Base-by-base conservation (phyloP, 495 filamentous ascomycete genomes). In the Aspergillus steynii region DNA sequence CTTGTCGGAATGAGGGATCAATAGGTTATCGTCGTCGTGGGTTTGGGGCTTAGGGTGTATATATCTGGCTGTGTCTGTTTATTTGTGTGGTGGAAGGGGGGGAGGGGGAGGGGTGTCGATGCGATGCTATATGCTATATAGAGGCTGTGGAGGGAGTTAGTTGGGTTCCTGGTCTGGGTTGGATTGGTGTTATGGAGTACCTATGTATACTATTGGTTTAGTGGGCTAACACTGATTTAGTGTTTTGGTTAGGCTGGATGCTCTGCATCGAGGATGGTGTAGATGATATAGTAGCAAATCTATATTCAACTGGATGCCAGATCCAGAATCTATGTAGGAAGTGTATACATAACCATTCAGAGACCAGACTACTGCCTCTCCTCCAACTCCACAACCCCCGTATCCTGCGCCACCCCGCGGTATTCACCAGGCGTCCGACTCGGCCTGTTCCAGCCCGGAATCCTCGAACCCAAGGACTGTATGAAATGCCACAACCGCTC, bases 1-100 rank as follows among this genome's bases (percentile, higher is more conserved):
- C 86, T 97, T 50, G 92, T 97, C 68, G 92, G 94, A 8, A 81
- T 90, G 67, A 84, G 91, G 62, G 90, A 94, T 53, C 20, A 57
- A 20, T 61, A 58, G 50, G 10, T 29, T 55, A 10, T 20, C 2
- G 53, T 25, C 51, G 9, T 58, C 50, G n/a, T 46, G 3, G 46
- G 9, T 54, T 26, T 53, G n/a, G 0, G 14, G 29, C 50, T 42
- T 61, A 53, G 5, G 34, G 34, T 37, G 8, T 37, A 37, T 37
- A 37, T 37, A 37, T 37, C 5, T 37, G 34, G 5, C 2, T 5
- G 10, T 37, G 20, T 20, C 20, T 20, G 20, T 20, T 20, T 20
- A 20, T 20, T 20, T 20, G 20, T 20, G 20, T 20, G 20, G 20
- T 20, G 20, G 20, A 20, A 20, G 20, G 20, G 20, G 20, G 20